Evolutionary conservation across 805 yeast species (phyloP).

Genomic region (Saccharomyces eubayanus): DNA sequence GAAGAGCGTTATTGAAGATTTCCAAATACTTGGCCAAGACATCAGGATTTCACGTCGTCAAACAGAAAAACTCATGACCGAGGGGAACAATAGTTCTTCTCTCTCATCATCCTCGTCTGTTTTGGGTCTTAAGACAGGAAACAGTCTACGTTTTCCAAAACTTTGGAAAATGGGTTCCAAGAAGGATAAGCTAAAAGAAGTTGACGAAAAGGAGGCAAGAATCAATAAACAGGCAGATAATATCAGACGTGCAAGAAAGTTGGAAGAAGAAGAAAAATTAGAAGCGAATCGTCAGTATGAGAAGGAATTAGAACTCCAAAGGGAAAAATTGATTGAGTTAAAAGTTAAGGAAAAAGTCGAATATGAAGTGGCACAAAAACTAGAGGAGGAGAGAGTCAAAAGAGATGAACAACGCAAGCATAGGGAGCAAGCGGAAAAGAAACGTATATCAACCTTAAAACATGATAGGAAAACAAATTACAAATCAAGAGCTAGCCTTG

Average conservation of each 20-base stretch:
- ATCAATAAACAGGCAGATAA: slow-evolving; percentile 18
- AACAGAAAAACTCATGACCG: background rate
- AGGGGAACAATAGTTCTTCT: background rate
- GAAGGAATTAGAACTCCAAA: slow-evolving; percentile 13
- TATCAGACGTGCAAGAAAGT: slow-evolving; percentile 14
- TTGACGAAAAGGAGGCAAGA: slow-evolving; percentile 17
- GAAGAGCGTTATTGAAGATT: slow-evolving; percentile 15
- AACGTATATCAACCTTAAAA: background rate
- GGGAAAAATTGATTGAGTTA: slow-evolving; percentile 17
- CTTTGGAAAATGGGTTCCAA: slow-evolving; percentile 1
- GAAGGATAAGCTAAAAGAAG: slow-evolving; percentile 7
- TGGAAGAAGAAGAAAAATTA: slow-evolving; percentile 6
- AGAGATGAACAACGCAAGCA: slow-evolving; percentile 4
- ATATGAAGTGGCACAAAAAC: slow-evolving; percentile 13
- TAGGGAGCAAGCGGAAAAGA: slow-evolving; percentile 5
- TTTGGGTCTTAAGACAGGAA: background rate
- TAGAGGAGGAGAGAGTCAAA: slow-evolving; percentile 10
- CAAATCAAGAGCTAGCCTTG: background rate
- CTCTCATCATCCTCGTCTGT: background rate
- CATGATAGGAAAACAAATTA: background rate
- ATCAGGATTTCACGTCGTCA: slow-evolving; percentile 18
- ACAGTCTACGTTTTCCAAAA: background rate
- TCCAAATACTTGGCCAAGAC: slow-evolving; percentile 26
- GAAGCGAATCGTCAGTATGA: slow-evolving; percentile 9
- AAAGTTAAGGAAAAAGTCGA: slow-evolving; percentile 23